Evolutionary conservation across 139 green algal species (phyloP).

Genomic region (Mychonastes homosphaera): DNA sequence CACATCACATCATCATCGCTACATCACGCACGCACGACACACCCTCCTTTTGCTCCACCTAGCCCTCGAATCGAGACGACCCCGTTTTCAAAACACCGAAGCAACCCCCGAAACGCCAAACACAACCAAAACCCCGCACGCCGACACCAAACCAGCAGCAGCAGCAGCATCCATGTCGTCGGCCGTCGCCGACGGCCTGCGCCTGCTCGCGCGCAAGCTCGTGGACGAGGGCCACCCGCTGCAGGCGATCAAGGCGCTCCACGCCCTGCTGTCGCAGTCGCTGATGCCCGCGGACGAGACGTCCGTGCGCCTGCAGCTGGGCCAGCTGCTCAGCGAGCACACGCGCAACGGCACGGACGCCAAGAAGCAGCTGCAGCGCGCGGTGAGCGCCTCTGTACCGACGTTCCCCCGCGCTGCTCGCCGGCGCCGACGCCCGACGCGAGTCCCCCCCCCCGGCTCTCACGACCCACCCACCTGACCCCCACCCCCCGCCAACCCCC

Average conservation of each 20-base stretch:
- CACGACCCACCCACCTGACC: background rate
- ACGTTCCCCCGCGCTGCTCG: background rate
- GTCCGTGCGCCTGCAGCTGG: conserved; percentile 11
- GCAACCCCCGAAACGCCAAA: too few species aligned
- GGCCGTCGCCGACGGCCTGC: conserved; percentile 10
- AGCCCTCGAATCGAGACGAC: too few species aligned
- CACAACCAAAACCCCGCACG: too few species aligned
- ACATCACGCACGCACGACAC: too few species aligned
- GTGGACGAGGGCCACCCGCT: conserved; percentile 10
- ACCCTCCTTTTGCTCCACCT: too few species aligned
- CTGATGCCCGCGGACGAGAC: conserved; percentile 20
- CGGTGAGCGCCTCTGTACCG: too few species aligned
- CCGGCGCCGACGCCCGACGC: background rate
- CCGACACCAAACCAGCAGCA: too few species aligned
- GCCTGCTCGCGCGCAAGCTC: background rate
- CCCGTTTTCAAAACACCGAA: too few species aligned
- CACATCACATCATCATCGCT: too few species aligned
- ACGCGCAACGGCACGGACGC: conserved; percentile 20
- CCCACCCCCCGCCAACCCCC: background rate
- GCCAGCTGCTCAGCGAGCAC: conserved; percentile 21
- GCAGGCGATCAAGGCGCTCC: conserved; percentile 23
- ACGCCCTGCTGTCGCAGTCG: conserved; percentile 9
- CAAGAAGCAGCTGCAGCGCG: conserved; percentile 18
- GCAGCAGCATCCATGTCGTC: too few species aligned
- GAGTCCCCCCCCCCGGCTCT: too few species aligned